Evolutionary conservation across 1,284 basidiomycete genomes (phyloP), one percentile per base, ranked within the genome.

Genomic region (Sporisorium graminicola): DNA sequence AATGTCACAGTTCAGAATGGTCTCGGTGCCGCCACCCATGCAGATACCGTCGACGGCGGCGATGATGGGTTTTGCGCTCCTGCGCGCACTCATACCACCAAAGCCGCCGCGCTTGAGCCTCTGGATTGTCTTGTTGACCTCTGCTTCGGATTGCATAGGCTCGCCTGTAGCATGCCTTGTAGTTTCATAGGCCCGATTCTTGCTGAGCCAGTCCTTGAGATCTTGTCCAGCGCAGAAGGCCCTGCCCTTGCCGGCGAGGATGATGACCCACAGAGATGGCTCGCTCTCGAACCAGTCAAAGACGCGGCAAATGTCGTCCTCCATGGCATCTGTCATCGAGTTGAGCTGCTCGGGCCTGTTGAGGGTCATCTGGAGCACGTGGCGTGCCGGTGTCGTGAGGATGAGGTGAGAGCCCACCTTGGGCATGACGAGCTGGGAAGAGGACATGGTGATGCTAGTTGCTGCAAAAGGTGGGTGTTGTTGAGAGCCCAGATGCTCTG

Each of bases 31-130:
- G 5, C 93, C 94, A 14, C 93, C 94, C 74, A 91, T 91, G 3
- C 92, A 91, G 31, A 90, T 89, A 14, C 93, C 93, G 76, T 92
- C 91, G 1, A 94, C 91, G 3, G 93, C 93, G 20, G 92, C 92
- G 56, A 95, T 92, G 71, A 94, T 90, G 9, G 93, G 92, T 82
- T 95, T 94, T 65, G 87, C 88, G 10, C 89, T 90, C 4, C 84
- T 82, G 55, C 89, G 88, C 2, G 93, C 88, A 33, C 91, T 89
- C 57, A 95, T 86, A 14, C 91, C 90, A 0, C 89, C 94, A 82
- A 95, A 94, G 2, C 93, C 94, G 74, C 92, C 87, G 0, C 87
- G 65, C 46, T 70, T 66, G 54, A 74, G 65, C 53, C 68, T 63
- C 42, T 67, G 53, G 8, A 76, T 24, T 0, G 58, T 43, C 24